phyloP scores from a whole-genome alignment of 805 yeast species.

The Saitoella complicata region DNA sequence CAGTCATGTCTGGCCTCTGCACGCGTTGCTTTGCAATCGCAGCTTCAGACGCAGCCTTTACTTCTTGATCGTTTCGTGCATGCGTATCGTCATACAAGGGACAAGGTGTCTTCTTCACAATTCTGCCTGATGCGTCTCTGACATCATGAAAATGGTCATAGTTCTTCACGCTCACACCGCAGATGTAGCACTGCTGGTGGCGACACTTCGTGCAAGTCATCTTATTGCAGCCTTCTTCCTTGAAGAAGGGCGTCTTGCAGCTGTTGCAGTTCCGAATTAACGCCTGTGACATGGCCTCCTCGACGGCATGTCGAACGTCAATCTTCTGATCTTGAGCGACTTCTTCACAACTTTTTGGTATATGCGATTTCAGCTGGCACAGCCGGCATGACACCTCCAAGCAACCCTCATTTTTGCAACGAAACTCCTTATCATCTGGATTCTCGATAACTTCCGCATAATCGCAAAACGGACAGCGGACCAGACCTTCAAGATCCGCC shows the following conservation, averaged over 20 bases:
- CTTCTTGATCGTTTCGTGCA: background rate
- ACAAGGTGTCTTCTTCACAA: background rate
- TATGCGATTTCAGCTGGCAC: background rate
- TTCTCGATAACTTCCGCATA: slow-evolving; percentile 40
- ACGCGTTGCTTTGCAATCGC: too few species aligned
- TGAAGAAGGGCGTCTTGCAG: slow-evolving; percentile 1
- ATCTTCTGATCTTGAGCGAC: background rate
- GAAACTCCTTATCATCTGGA: slow-evolving; percentile 33
- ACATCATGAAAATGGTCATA: background rate
- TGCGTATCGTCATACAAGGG: background rate
- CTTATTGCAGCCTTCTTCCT: slow-evolving; percentile 5
- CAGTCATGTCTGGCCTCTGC: too few species aligned
- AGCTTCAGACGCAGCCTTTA: background rate
- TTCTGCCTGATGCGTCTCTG: background rate
- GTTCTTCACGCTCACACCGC: background rate
- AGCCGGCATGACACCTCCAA: background rate
- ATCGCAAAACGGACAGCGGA: slow-evolving; percentile 18
- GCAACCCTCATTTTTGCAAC: background rate
- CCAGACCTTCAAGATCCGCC: slow-evolving; percentile 1
- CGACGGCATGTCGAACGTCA: slow-evolving; percentile 1
- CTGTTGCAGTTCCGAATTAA: background rate
- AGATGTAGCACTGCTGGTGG: slow-evolving; percentile 1
- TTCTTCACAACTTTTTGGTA: background rate
- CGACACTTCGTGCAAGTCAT: slow-evolving; percentile 2
- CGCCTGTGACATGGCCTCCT: slow-evolving; percentile 5